Percentiles rank a stretch among this genome's conserved stretches.
Evolutionary conservation across 805 yeast genomes (phyloP).

Genomic region (Henningerozyma blattae): DNA sequence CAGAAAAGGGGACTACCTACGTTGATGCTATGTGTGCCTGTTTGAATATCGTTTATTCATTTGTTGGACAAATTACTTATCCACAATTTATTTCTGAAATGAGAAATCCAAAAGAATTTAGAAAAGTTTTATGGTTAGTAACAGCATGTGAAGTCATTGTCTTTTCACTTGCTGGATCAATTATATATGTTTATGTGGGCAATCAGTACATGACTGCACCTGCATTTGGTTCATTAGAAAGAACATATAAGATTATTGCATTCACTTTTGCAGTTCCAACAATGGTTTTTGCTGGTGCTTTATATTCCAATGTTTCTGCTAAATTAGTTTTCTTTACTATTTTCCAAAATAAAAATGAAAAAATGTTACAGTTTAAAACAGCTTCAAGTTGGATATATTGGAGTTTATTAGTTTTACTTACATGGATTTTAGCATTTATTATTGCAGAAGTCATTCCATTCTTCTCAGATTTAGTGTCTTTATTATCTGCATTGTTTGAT

Average conservation of each 20-base stretch:
- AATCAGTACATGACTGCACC: constrained; percentile 43
- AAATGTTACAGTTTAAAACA: constrained; percentile 40
- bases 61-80: constrained; percentile 53
- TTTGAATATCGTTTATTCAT: constrained; percentile 48
- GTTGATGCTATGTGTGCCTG: constrained; percentile 44
- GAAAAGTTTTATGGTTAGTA: constrained; percentile 41
- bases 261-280: constrained; percentile 55
- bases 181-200: constrained; percentile 49
- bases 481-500: constrained; percentile 51
- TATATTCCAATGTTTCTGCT: constrained; percentile 43
- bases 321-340: constrained; percentile 38
- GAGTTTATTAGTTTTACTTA: constrained; percentile 30
- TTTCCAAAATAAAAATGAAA: constrained; percentile 29
- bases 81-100: constrained; percentile 52
- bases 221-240: constrained; percentile 41
- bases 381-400: constrained; percentile 41
- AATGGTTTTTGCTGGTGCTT: constrained; percentile 40
- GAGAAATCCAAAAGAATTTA: constrained; percentile 45
- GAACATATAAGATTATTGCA: constrained; percentile 38
- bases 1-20: constrained; percentile 39
- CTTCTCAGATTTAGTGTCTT: constrained; percentile 42
- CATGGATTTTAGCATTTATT: constrained; percentile 45
- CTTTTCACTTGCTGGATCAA: constrained; percentile 44
- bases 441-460: constrained; percentile 57
- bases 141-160: constrained; percentile 37